These are phyloP conservation scores for Cryptococcus sp. DNA, from an alignment of 1,284 basidiomycete species.

Conservation along the genomic window DNA sequence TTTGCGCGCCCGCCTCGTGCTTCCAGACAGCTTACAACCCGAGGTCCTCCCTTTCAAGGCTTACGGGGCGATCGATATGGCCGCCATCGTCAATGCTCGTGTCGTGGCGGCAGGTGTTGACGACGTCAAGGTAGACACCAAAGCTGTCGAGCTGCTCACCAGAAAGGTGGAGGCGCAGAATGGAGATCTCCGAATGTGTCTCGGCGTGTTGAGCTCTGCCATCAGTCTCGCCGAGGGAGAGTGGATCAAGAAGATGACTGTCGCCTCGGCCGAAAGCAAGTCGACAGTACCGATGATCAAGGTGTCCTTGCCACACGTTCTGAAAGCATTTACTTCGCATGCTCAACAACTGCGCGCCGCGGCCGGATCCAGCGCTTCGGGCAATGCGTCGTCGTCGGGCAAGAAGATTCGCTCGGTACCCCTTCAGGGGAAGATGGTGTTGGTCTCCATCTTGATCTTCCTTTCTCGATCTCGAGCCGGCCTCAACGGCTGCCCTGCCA, in stretches of 20 bases:
- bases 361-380: constrained; percentile 35
- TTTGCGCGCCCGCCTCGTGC: constrained; percentile 46
- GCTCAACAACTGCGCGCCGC: constrained; percentile 47
- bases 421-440: constrained; percentile 52
- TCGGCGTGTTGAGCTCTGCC: constrained; percentile 49
- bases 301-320: constrained; percentile 43
- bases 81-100: constrained; percentile 46
- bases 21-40: constrained; percentile 42
- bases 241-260: constrained; percentile 45
- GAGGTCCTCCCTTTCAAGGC: constrained; percentile 50
- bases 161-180: constrained; percentile 54
- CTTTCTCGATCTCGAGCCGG: constrained; percentile 34
- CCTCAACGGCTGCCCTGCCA: constrained; percentile 37
- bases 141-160: constrained; percentile 49
- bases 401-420: constrained; percentile 50
- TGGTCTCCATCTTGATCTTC: constrained; percentile 46
- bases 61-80: constrained; percentile 49
- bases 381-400: constrained; percentile 23
- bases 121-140: constrained; percentile 44
- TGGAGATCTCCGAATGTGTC: constrained; percentile 54
- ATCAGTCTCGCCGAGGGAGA: constrained; percentile 50
- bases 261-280: constrained; percentile 7
- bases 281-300: constrained; percentile 35
- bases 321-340: constrained; percentile 50
- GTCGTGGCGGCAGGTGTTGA: constrained; percentile 28